These are phyloP conservation scores for Suillus discolor DNA, from an alignment of 768 basidiomycete genomes.

Conservation along the genomic window DNA sequence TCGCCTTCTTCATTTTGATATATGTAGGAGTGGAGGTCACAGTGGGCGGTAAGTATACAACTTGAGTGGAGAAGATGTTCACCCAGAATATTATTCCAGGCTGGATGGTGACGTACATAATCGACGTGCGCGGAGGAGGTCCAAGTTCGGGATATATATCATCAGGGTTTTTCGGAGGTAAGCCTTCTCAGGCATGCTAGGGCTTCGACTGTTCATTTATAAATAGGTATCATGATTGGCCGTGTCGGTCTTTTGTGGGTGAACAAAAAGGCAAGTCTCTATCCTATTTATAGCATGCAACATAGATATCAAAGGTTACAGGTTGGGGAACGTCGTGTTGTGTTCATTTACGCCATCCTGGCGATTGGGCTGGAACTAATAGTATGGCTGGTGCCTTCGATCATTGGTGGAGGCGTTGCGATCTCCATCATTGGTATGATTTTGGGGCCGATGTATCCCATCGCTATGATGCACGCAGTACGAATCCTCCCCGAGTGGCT, in stretches of 20 bases:
- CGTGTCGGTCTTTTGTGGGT: constrained; percentile 31
- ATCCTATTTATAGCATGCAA: no score
- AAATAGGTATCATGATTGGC: constrained; percentile 30
- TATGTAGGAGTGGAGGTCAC: constrained; percentile 59
- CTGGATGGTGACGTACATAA: constrained; percentile 68
- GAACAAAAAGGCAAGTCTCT: constrained; percentile 25
- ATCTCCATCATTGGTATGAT: constrained; percentile 68
- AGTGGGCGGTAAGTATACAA: constrained; percentile 39
- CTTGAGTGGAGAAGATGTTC: neutral
- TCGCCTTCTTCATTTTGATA: constrained; percentile 47
- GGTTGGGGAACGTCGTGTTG: constrained; percentile 34
- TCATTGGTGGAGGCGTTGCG: constrained; percentile 67
- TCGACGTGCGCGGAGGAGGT: constrained; percentile 45
- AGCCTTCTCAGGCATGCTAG: neutral
- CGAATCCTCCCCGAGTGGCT: constrained; percentile 39
- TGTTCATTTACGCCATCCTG: constrained; percentile 31
- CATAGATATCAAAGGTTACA: constrained; percentile 12
- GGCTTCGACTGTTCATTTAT: neutral
- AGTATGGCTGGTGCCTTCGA: constrained; percentile 69
- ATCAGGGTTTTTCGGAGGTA: constrained; percentile 39
- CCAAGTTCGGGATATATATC: constrained; percentile 49
- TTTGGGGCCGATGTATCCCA: constrained; percentile 77
- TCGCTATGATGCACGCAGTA: constrained; percentile 41
- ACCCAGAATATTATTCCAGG: constrained; percentile 34
- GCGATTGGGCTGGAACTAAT: constrained; percentile 58